Conservation (phyloP, 2,329 filamentous ascomycete species). For the Neodidymelliopsis sp. region DNA sequence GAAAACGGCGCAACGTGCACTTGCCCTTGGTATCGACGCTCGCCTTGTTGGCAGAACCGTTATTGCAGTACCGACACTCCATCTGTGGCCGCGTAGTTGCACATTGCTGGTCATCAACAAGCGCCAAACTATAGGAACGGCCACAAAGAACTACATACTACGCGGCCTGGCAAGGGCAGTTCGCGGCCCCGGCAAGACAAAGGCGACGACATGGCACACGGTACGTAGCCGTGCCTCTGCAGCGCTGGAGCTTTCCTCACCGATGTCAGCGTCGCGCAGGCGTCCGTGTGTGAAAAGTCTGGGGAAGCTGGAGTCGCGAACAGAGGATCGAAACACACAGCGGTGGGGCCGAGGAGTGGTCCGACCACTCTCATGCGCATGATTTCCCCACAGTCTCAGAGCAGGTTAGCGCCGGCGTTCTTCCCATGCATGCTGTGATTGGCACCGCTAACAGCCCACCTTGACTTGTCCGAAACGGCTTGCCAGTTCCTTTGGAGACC, state of each 20-base stretch:
- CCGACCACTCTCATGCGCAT: conserved; percentile 13
- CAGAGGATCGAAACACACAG: conserved; percentile 16
- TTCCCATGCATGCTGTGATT: conserved; percentile 14
- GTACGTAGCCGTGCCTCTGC: conserved; percentile 8
- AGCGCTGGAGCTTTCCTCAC: conserved; percentile 14
- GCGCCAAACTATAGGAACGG: conserved; percentile 34
- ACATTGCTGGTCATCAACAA: conserved; percentile 12
- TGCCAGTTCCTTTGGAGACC: conserved; percentile 13
- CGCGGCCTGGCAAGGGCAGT: conserved; percentile 14
- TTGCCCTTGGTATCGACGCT: conserved; percentile 23
- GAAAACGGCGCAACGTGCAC: conserved; percentile 10
- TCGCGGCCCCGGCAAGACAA: conserved; percentile 2
- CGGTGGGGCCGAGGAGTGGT: conserved; percentile 10
- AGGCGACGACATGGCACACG: conserved; percentile 3
- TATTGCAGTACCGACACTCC: conserved; percentile 25
- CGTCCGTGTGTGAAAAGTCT: conserved; percentile 29
- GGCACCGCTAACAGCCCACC: conserved; percentile 28
- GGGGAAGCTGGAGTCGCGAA: conserved; percentile 32
- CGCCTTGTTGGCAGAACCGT: conserved; percentile 34
- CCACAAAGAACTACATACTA: conserved; percentile 30
- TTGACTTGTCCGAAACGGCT: conserved; percentile 23
- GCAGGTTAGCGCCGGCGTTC: conserved; percentile 23
- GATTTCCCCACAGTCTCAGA: conserved; percentile 32
- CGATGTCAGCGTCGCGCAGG: conserved; percentile 27
- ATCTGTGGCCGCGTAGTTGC: conserved; percentile 18